Evolutionary conservation across 208 protist genomes (phyloP), one percentile per base, ranked within the genome.

Genomic region (Kentomonas sorsogonicus): DNA sequence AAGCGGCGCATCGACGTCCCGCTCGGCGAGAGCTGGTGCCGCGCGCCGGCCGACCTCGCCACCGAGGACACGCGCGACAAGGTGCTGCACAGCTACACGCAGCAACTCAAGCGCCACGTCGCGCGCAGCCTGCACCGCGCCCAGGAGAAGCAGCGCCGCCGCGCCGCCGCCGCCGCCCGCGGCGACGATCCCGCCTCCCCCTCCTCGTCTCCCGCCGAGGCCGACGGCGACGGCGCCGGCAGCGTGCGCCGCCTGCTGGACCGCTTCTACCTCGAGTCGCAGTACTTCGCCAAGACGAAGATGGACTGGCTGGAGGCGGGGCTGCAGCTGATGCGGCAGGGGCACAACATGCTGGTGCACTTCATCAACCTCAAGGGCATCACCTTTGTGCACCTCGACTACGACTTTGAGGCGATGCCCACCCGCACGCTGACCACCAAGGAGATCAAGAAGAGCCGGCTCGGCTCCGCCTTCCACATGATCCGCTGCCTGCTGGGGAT

Each of bases 391-490:
- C 99, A 99, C 79, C 93, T 99, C 39, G 99, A 99, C 80, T 99
- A 99, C 91, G 99, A 99, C 86, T 99, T 99, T 88, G 99, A 99
- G 74, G 87, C 99, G 27, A 99, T 99, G 74, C 99, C 99, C 15
- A 98, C 99, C 15, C 99, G 99, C 64, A 99, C 99, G 16, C 86
- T 99, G 18, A 99, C 99, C 15, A 99, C 99, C 4, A 99, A 99
- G 81, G 99, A 99, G 69, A 93, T 99, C 47, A 99, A 99, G 72
- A 99, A 99, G 73, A 98, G 95, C 40, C 95, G 99, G 31, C 99
- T 99, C 57, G 99, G 99, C 43, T 99, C 99, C 58, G 97, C 98
- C 0, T 99, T 99, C 71, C 99, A 99, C 87, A 70, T 99, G 22
- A 97, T 98, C 51, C 91, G 99, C 30, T 99, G 99, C 83, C 91